Evolutionary conservation across 768 basidiomycete species (phyloP), one percentile per base, ranked within the genome.

Genomic region (Pleurotus ostreatus): DNA sequence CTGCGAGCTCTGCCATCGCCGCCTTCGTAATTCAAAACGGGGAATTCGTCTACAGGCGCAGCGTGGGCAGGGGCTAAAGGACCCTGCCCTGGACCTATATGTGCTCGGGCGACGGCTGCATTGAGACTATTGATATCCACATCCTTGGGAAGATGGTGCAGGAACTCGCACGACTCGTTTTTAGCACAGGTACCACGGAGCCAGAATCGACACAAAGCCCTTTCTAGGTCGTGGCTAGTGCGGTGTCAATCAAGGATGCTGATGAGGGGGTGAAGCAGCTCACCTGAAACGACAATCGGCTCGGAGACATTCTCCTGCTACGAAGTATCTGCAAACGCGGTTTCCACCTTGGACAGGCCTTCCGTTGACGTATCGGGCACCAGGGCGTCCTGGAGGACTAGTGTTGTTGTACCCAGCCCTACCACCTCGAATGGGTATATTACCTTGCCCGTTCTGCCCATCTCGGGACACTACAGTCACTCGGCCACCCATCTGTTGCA

Each of bases 201-300:
- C 97, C 97, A 99, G 76, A 99, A 99, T 37, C 97, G 88, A 73
- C 91, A 94, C 18, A 98, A 70, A 1, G 95, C 95, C 41, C 95
- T 84, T 69, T 98, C 95, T 3, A 97, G 81, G 65, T 98, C 95
- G 67, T 97, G 95, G 63, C 95, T 97, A 62, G 2, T 48, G 55
- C 53, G 53, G 57, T 23, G 60, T 56, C 59, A 51, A 18, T 49
- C 44, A 51, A 13, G 53, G 16, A 43, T 38, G 56, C 2, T 11
- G 57, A 53, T 46, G 3, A 46, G 20, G 20, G 16, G 46, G 38
- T 39, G 20, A 58, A 22, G 23, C 41, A 13, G 51, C 83, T 61
- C 62, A 96, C 96, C 94, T 98, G 77, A 98, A 99, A 56, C 96
- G 85, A 73, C 97, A 98, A 74, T 99, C 97, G 43, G 94, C 92